These are phyloP conservation scores for Phalaenopsis aphrodite DNA, from an alignment of 106 monocot species.

Conservation along the genomic window DNA sequence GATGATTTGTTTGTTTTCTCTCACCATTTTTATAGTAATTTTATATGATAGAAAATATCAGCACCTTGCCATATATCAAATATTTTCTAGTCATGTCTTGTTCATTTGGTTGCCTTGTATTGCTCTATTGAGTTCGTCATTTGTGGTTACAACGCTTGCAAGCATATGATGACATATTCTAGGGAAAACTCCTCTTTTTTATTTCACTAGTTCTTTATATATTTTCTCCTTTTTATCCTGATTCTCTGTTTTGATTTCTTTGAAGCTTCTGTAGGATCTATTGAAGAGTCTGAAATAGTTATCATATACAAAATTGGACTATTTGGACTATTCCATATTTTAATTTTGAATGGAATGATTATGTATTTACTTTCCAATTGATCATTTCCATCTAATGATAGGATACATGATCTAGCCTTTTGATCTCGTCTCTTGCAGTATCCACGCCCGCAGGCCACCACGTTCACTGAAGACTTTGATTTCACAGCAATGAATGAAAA, in stretches of 20 bases:
- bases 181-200: neutral
- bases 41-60: too few species aligned
- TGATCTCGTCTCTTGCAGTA: constrained; percentile 13
- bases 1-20: too few species aligned
- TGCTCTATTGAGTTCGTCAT: neutral
- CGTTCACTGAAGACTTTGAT: constrained; percentile 47
- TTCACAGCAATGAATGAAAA: constrained; percentile 53
- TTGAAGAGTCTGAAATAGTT: too few species aligned
- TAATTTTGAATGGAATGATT: neutral
- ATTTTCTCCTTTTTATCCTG: too few species aligned
- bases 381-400: constrained; percentile 4
- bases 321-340: neutral
- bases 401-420: neutral
- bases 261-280: too few species aligned
- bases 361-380: neutral
- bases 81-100: too few species aligned
- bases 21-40: too few species aligned
- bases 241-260: too few species aligned
- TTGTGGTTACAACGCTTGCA: neutral
- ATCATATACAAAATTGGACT: neutral
- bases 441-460: constrained; percentile 5
- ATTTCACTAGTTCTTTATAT: too few species aligned
- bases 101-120: too few species aligned
- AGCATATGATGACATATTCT: neutral
- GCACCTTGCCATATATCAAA: too few species aligned